Base-by-base conservation (phyloP, 495 filamentous ascomycete genomes). In the Talaromyces ruber region DNA sequence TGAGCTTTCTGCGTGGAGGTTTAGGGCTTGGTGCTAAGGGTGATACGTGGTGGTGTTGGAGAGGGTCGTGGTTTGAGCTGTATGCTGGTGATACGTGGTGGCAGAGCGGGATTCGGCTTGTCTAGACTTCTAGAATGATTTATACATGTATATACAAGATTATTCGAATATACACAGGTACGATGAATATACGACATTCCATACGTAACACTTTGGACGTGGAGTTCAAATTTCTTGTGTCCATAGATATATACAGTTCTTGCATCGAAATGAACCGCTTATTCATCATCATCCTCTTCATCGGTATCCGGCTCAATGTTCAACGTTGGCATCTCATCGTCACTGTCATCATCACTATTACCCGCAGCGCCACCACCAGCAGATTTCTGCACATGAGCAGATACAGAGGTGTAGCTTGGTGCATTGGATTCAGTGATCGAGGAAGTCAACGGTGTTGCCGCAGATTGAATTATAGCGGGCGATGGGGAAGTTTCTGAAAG, bases 41-140 rank as follows among this genome's bases (percentile, higher is more conserved):
- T 0, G 78, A 83, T 58, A 78, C 80, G 3, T 84, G 79, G 74
- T 84, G 79, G 81, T 76, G 85, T 65, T 87, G 82, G 80, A 74
- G 77, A 59, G 67, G 72, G 53, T 58, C 75, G 37, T 82, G 83
- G 63, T 69, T 82, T 58, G 78, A 74, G 64, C 78, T 79, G 63
- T 78, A 78, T 74, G 70, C 65, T 29, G 84, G 82, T 30, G 70
- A 71, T 29, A 71, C 73, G 29, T 91, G 84, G 80, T 91, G 88
- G 88, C 79, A 86, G 61, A 84, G 75, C 57, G 88, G 88, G 3
- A 57, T 87, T 25, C 67, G 71, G 3, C 63, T 75, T 11, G 21
- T 50, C 50, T 59, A 57, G 29, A 18, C 18, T 22, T 55, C 6
- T 18, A 62, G n/a, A 28, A 26, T 53, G 50, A 32, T 32, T 32